These are phyloP conservation scores for Lasiodiplodia hormozganensis DNA, from an alignment of 2,329 filamentous ascomycete genomes.

Conservation along the genomic window DNA sequence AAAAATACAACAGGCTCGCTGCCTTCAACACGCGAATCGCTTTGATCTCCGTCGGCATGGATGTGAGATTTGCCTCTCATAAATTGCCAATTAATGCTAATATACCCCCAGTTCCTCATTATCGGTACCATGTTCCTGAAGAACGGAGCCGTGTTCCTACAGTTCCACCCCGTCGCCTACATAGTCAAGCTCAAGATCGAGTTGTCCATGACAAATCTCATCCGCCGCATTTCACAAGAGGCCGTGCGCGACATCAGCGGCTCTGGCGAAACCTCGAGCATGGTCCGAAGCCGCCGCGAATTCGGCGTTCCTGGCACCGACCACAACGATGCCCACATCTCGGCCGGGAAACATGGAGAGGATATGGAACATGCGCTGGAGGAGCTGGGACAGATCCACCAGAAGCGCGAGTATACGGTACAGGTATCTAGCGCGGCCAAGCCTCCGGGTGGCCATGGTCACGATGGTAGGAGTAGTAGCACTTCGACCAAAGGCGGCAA, in stretches of 20 bases:
- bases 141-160: slow-evolving; percentile 37
- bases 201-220: slow-evolving; percentile 53
- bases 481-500: not conserved
- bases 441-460: not conserved
- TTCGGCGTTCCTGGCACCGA: not conserved
- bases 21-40: slow-evolving; percentile 40
- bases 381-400: not conserved
- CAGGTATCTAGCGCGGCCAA: not conserved
- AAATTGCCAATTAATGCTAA: not conserved
- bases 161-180: slow-evolving; percentile 52
- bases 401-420: slow-evolving; percentile 9
- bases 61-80: slow-evolving; percentile 30
- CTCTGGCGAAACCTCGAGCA: not conserved
- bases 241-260: slow-evolving; percentile 1
- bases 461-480: not conserved
- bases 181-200: slow-evolving; percentile 55
- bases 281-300: slow-evolving; percentile 3
- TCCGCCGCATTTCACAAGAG: slow-evolving; percentile 35
- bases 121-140: slow-evolving; percentile 27
- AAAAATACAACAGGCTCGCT: slow-evolving; percentile 38
- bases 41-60: slow-evolving; percentile 38
- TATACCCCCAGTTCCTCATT: slow-evolving; percentile 19
- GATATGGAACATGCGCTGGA: slow-evolving; percentile 2
- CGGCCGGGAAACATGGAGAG: not conserved
- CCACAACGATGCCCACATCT: not conserved